phyloP scores from a whole-genome alignment of 2,329 filamentous ascomycete species.

The Colletotrichum plurivorum region DNA sequence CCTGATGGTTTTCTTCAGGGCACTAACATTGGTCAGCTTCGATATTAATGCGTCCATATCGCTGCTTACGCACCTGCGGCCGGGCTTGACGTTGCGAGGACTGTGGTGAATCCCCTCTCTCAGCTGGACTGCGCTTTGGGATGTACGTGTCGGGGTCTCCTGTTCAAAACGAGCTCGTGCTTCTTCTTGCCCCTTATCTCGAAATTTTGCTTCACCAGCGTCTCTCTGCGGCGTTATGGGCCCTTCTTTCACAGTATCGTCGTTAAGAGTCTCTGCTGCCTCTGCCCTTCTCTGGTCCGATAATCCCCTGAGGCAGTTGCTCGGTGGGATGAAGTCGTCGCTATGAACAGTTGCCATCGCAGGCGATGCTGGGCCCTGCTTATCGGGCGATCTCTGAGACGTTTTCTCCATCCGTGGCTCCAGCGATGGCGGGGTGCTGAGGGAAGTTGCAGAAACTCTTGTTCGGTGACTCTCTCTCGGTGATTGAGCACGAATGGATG shows the following conservation, averaged over 20 bases:
- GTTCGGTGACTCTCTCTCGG: conserved; percentile 7
- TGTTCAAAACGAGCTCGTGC: background rate
- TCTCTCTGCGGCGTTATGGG: background rate
- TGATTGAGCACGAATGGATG: conserved; percentile 10
- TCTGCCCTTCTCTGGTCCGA: background rate
- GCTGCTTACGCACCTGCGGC: conserved; percentile 9
- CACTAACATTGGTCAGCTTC: conserved; percentile 13
- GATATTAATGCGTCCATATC: background rate
- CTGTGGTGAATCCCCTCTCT: background rate
- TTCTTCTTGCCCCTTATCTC: background rate
- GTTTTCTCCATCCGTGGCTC: background rate
- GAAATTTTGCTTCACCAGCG: background rate
- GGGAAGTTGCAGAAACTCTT: conserved; percentile 17
- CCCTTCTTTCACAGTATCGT: background rate
- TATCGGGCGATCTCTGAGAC: background rate
- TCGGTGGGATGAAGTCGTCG: conserved; percentile 50
- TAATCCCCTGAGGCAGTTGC: background rate
- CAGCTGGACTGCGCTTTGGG: background rate
- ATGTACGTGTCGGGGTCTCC: background rate
- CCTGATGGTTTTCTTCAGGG: conserved; percentile 18
- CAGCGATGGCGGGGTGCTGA: background rate
- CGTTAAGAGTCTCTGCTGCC: background rate
- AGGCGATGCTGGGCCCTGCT: background rate
- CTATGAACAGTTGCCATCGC: conserved; percentile 52
- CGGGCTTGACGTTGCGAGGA: conserved; percentile 9